Evolutionary conservation across 2,329 filamentous ascomycete genomes (phyloP).

Genomic region (Fusarium luffae): DNA sequence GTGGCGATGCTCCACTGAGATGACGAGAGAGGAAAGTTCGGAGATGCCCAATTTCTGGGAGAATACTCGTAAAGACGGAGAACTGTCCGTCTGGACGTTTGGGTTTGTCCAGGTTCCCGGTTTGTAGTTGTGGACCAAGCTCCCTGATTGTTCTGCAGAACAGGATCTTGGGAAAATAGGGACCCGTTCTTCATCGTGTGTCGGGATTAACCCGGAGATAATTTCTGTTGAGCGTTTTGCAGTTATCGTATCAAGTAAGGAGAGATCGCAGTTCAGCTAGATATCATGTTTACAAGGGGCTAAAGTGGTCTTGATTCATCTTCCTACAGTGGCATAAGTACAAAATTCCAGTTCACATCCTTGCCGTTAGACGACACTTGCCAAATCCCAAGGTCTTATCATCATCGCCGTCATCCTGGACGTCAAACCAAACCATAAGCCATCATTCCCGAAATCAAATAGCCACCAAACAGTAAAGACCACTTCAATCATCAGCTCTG

Average conservation of each 20-base stretch:
- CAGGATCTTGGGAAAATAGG: background rate
- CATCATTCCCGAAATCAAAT: background rate
- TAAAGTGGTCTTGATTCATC: background rate
- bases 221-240: rapidly evolving
- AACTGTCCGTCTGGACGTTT: background rate
- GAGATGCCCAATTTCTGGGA: background rate
- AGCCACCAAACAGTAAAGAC: background rate
- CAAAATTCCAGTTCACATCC: background rate
- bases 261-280: rapidly evolving
- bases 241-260: background rate
- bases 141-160: background rate
- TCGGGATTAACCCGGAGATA: background rate
- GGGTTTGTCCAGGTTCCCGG: background rate
- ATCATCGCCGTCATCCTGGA: too few species aligned
- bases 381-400: background rate
- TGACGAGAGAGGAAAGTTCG: background rate
- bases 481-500: background rate
- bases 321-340: background rate
- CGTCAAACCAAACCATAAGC: too few species aligned
- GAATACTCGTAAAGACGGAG: background rate
- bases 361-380: background rate
- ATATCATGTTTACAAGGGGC: background rate
- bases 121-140: background rate
- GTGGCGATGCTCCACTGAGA: background rate
- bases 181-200: background rate